Conservation (phyloP, 208 protist species). For the Trichomonas tenax region DNA sequence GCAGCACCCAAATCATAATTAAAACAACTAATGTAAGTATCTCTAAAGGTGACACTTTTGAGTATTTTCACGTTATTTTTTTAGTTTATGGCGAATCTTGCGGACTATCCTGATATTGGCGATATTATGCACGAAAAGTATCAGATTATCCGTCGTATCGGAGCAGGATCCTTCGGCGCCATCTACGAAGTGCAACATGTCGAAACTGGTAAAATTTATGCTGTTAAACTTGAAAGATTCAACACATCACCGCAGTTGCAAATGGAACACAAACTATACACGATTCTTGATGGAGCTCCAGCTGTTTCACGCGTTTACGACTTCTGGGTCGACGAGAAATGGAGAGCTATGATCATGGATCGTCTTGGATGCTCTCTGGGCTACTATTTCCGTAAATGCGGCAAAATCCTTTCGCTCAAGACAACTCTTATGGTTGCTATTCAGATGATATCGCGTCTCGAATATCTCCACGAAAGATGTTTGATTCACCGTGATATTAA, state of each 20-base stretch:
- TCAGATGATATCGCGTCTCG: slow-evolving; percentile 6
- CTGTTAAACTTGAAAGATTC: slow-evolving; percentile 62
- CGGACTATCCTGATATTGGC: neutral
- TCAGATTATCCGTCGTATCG: neutral
- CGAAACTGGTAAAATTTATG: slow-evolving; percentile 57
- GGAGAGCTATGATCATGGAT: slow-evolving; percentile 96
- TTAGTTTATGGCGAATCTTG: neutral
- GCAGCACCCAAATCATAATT: too few relatives aligned
- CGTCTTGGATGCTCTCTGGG: slow-evolving; percentile 86
- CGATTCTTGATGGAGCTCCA: slow-evolving; percentile 36
- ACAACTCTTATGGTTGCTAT: neutral
- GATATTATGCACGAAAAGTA: neutral
- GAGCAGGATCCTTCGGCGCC: neutral
- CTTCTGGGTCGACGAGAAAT: slow-evolving; percentile 80
- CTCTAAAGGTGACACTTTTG: neutral
- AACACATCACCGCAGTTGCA: slow-evolving; percentile 82
- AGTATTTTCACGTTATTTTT: neutral
- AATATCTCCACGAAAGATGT: slow-evolving; percentile 63
- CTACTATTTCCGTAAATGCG: slow-evolving; percentile 81
- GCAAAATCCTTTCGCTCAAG: slow-evolving; percentile 25
- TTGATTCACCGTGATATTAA: slow-evolving; percentile 89
- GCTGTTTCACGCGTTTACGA: slow-evolving; percentile 84
- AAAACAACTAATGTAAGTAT: too few relatives aligned
- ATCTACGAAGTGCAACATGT: neutral
- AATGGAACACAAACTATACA: slow-evolving; percentile 86